Percentiles rank a stretch among this genome's conserved stretches.
These are phyloP conservation scores for Ophiostoma perfectum DNA, from an alignment of 2,329 filamentous ascomycete genomes.

Conservation along the genomic window DNA sequence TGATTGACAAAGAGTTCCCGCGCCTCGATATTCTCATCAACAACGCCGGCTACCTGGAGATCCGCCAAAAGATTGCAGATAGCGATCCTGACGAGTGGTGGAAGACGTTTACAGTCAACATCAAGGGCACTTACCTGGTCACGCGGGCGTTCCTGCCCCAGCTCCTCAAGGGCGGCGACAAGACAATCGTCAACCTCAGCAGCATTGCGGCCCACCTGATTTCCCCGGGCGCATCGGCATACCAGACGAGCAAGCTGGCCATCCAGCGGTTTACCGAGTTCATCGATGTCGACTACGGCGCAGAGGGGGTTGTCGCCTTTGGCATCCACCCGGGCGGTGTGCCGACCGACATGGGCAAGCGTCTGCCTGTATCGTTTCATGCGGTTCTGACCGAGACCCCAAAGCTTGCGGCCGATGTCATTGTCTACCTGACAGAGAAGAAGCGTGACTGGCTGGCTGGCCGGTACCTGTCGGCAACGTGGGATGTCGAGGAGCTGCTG, in stretches of 20 bases:
- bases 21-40: conserved; percentile 38
- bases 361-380: conserved; percentile 32
- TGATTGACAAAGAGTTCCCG: conserved; percentile 33
- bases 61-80: conserved; percentile 34
- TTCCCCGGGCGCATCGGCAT: conserved; percentile 37
- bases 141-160: conserved; percentile 46
- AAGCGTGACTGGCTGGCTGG: conserved; percentile 28
- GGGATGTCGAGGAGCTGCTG: conserved; percentile 29
- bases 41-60: conserved; percentile 40
- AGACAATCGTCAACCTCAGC: conserved; percentile 40
- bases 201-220: conserved; percentile 38
- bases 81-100: conserved; percentile 42
- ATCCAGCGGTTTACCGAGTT: conserved; percentile 42
- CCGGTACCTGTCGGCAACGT: conserved; percentile 27
- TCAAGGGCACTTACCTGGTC: conserved; percentile 44
- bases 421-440: conserved; percentile 28
- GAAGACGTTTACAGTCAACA: conserved; percentile 45
- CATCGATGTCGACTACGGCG: conserved; percentile 39
- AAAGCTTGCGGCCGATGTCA: conserved; percentile 27
- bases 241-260: conserved; percentile 44
- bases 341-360: conserved; percentile 38
- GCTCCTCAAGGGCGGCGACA: conserved; percentile 32
- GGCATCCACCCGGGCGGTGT: conserved; percentile 44
- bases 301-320: conserved; percentile 39
- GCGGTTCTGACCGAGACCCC: conserved; percentile 26